Percentiles rank a stretch among this genome's conserved stretches.
phyloP scores from a whole-genome alignment of 371 early-diverging fungal species.

The Mucor velutinosus region DNA sequence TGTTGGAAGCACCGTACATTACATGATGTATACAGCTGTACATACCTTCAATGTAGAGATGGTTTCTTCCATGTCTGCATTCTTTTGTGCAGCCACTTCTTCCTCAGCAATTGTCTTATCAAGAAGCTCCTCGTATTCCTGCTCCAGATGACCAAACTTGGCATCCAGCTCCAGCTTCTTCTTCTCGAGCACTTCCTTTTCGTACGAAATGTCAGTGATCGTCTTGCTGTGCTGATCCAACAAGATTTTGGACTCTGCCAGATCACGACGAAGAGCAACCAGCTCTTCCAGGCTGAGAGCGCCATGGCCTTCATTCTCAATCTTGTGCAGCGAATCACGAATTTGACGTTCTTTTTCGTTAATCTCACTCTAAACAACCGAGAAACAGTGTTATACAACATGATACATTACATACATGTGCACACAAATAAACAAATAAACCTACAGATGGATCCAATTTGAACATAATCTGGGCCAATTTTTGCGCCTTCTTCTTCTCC shows the following conservation, averaged over 20 bases:
- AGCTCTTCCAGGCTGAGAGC: constrained; percentile 73
- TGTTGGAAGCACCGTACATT: neutral
- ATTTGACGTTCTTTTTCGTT: constrained; percentile 82
- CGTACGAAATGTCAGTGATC: constrained; percentile 64
- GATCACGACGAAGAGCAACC: constrained; percentile 75
- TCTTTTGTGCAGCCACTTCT: constrained; percentile 67
- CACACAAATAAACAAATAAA: constrained; percentile 9
- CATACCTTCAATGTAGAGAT: constrained; percentile 75
- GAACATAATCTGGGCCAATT: constrained; percentile 86
- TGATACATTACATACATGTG: neutral
- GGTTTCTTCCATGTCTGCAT: constrained; percentile 68
- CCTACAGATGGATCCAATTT: constrained; percentile 80
- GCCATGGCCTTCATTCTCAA: constrained; percentile 46
- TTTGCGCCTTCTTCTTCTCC: constrained; percentile 79
- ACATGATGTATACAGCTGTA: neutral
- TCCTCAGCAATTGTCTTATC: constrained; percentile 94
- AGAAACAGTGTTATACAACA: neutral
- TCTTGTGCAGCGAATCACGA: constrained; percentile 71
- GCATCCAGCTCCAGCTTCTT: constrained; percentile 78
- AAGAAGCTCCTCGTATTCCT: constrained; percentile 92
- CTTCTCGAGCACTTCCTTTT: constrained; percentile 63
- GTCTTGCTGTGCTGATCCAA: constrained; percentile 71
- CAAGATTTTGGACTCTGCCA: constrained; percentile 71
- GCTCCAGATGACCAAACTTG: constrained; percentile 71
- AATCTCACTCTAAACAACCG: constrained; percentile 52